A percentile compares a stretch with the other conserved stretches of the same genome.
Evolutionary conservation across 2,329 filamentous ascomycete genomes (phyloP).

Genomic region (Paecilomyces sp.): DNA sequence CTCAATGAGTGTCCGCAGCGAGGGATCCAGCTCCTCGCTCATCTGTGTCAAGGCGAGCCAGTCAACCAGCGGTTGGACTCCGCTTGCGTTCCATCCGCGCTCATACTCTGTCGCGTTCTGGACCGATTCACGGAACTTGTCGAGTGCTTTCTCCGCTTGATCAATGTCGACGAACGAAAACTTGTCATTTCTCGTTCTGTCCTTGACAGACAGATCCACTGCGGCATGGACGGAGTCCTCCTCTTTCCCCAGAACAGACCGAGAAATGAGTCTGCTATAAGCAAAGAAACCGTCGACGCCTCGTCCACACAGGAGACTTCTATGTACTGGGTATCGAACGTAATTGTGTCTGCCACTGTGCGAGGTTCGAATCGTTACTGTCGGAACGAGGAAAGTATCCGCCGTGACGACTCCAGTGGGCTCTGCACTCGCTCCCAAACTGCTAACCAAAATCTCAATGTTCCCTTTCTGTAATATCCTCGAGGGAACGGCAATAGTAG

Average conservation of each 20-base stretch:
- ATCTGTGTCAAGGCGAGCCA: constrained; percentile 49
- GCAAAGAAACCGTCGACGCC: constrained; percentile 59
- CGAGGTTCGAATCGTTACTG: constrained; percentile 61
- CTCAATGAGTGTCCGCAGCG: constrained; percentile 58
- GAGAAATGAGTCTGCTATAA: constrained; percentile 24
- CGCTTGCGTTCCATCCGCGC: constrained; percentile 65
- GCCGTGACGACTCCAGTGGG: constrained; percentile 42
- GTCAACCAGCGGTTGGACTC: constrained; percentile 55
- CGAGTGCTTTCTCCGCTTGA: constrained; percentile 56
- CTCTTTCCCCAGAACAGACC: constrained; percentile 23
- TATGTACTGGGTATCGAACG: constrained; percentile 77
- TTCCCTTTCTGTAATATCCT: constrained; percentile 47
- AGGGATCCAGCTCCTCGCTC: constrained; percentile 54
- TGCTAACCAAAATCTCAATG: constrained; percentile 54
- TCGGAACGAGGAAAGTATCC: constrained; percentile 68
- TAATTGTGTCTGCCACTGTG: constrained; percentile 57
- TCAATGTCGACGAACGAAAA: constrained; percentile 56
- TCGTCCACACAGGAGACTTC: constrained; percentile 64
- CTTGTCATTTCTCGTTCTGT: constrained; percentile 18
- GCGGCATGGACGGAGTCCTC: constrained; percentile 25
- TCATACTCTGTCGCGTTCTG: constrained; percentile 66
- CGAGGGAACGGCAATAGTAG: constrained; percentile 51
- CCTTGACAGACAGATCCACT: constrained; percentile 41
- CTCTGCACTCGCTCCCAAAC: constrained; percentile 42
- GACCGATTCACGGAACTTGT: constrained; percentile 61